phyloP scores from a whole-genome alignment of 2,329 filamentous ascomycete species.

The Penicillium sp. region DNA sequence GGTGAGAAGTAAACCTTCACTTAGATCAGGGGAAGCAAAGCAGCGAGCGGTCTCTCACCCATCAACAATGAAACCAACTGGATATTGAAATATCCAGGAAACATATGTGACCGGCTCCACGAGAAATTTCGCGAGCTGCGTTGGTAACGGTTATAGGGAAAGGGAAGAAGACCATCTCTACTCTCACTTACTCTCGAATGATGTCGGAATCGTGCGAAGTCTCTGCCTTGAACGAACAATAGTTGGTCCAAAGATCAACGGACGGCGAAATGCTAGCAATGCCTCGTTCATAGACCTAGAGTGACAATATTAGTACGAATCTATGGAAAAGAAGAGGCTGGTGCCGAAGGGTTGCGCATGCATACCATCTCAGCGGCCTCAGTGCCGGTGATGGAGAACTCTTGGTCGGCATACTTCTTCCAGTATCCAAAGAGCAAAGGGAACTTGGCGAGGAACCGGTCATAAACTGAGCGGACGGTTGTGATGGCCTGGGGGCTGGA shows the following conservation, averaged over 20 bases:
- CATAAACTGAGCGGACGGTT: conserved; percentile 81
- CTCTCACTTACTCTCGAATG: conserved; percentile 97
- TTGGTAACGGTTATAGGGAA: conserved; percentile 52
- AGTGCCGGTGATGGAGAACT: conserved; percentile 94
- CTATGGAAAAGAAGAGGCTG: neutral
- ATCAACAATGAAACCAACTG: conserved; percentile 44
- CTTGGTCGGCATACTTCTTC: conserved; percentile 98
- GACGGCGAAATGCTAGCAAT: conserved; percentile 90
- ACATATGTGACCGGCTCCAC: conserved; percentile 37
- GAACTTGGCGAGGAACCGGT: conserved; percentile 90
- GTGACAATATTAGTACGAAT: conserved; percentile 1
- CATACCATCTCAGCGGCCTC: conserved; percentile 95
- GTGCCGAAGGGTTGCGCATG: neutral
- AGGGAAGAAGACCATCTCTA: conserved; percentile 64
- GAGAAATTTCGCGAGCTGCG: conserved; percentile 39
- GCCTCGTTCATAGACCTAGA: conserved; percentile 87
- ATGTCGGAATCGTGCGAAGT: conserved; percentile 91
- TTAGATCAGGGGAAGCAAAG: conserved; percentile 47
- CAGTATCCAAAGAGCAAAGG: conserved; percentile 96
- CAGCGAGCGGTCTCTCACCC: conserved; percentile 68
- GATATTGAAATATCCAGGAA: conserved; percentile 29
- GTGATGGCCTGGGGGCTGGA: conserved; percentile 92
- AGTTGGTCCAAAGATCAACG: conserved; percentile 95
- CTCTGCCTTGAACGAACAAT: conserved; percentile 96
- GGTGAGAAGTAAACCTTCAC: conserved; percentile 52